Conservation (phyloP, 2,329 filamentous ascomycete genomes). For the Stagonosporopsis chrysanthemi region DNA sequence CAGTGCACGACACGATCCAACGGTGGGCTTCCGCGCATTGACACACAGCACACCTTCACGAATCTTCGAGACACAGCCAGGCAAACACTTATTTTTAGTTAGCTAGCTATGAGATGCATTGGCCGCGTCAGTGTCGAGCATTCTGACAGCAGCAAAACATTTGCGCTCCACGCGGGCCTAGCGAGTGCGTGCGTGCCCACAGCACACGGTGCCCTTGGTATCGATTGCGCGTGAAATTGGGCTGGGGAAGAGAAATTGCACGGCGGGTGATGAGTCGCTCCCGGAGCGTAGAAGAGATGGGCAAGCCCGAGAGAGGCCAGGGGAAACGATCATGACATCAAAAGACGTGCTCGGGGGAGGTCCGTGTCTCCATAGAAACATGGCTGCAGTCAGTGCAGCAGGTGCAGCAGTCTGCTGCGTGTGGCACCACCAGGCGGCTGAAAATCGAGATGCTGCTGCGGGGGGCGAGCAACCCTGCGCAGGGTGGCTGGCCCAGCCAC, state of each 20-base stretch:
- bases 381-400: background rate
- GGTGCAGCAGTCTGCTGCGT: background rate
- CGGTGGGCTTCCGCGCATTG: slow-evolving; percentile 14
- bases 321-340: slow-evolving; percentile 18
- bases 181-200: background rate
- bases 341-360: slow-evolving; percentile 11
- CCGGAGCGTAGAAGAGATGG: slow-evolving; percentile 16
- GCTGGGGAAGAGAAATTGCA: slow-evolving; percentile 20
- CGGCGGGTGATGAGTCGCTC: slow-evolving; percentile 15
- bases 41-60: slow-evolving; percentile 10
- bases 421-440: slow-evolving; percentile 18
- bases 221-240: slow-evolving; percentile 13
- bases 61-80: slow-evolving; percentile 18
- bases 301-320: slow-evolving; percentile 11
- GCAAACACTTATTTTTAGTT: slow-evolving; percentile 19
- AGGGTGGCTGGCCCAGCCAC: slow-evolving; percentile 4
- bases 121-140: slow-evolving; percentile 14
- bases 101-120: slow-evolving; percentile 10
- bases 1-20: slow-evolving; percentile 11
- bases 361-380: slow-evolving; percentile 24
- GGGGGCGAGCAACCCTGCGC: background rate
- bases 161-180: background rate
- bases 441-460: background rate
- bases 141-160: slow-evolving; percentile 9
- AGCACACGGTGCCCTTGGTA: slow-evolving; percentile 2